Evolutionary conservation across 1,139 yeast genomes (phyloP), one percentile per base, ranked within the genome.

Genomic region (Taiozyma onychis): DNA sequence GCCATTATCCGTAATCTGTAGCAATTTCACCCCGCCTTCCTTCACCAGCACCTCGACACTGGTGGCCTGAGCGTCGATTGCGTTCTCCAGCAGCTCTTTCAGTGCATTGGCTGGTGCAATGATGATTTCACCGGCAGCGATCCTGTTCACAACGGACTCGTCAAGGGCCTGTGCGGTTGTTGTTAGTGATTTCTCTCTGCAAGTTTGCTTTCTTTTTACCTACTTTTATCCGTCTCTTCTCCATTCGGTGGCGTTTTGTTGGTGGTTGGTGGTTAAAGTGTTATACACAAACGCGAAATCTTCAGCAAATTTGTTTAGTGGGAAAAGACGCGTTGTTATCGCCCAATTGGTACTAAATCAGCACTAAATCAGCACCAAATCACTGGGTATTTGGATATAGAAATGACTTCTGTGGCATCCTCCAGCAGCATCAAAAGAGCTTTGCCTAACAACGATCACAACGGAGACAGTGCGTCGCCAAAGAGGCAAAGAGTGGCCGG

Each of bases 101-200:
- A 88, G 67, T 0, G 88, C 95, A 52, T 93, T 93, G 2, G 95
- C 88, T 0, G 99, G 99, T 8, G 91, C 95, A 37, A 91, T 78
- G 52, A 95, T 88, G 69, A 95, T 89, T 69, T 95, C 99, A 0
- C 99, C 99, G 1, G 99, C 99, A 0, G 99, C 99, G 30, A 95
- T 93, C 53, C 85, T 78, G 66, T 89, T 91, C 48, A 95, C 88
- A 35, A 91, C 98, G 4, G 78, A 63, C 28, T 70, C 70, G 41
- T 84, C 90, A 13, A 89, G 75, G 5, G 56, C 54, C 59, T 55
- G 16, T 13, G 18, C 18, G 18, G 18, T 30, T 39, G 18, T 30
- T 39, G 43, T 39, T 21, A 37, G 41, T 37, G 18, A 18, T 18
- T 18, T 18, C 2, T 18, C 18, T 18, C 18, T 9, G 41, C n/a